These are phyloP conservation scores for Cronartium ribicola DNA, from an alignment of 1,284 basidiomycete species.

Conservation along the genomic window DNA sequence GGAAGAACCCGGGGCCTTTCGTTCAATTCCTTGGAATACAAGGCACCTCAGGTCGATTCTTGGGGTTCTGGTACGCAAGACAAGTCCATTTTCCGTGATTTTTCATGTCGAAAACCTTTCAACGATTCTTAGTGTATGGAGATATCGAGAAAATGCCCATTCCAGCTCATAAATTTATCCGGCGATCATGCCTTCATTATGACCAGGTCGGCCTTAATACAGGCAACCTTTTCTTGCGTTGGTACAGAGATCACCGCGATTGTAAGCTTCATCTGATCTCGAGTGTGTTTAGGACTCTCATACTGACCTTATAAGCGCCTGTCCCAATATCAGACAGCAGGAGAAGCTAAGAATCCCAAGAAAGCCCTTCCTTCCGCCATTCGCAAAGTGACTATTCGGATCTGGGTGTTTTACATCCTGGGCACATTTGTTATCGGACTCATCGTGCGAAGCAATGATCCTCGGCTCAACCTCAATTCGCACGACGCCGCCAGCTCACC, in stretches of 20 bases:
- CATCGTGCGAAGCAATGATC: conserved; percentile 66
- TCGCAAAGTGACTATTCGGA: conserved; percentile 66
- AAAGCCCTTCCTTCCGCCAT: conserved; percentile 48
- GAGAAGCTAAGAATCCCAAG: conserved; percentile 52
- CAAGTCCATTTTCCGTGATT: not conserved
- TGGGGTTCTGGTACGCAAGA: conserved; percentile 56
- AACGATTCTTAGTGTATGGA: not conserved
- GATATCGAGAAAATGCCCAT: not conserved
- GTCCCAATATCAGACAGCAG: too few species aligned
- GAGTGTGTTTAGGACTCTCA: too few species aligned
- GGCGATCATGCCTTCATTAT: conserved; percentile 49
- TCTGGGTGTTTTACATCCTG: conserved; percentile 55
- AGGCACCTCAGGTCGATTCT: conserved; percentile 53
- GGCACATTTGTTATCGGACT: conserved; percentile 67
- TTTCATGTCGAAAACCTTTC: not conserved
- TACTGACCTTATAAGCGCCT: too few species aligned
- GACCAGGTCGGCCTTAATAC: conserved; percentile 49
- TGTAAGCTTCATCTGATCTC: too few species aligned
- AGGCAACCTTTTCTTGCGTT: conserved; percentile 50
- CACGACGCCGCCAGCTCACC: conserved; percentile 69
- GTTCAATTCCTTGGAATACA: conserved; percentile 50
- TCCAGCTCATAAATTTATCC: not conserved
- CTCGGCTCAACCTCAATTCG: conserved; percentile 58
- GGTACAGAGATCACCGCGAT: conserved; percentile 53
- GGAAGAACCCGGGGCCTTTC: conserved; percentile 56